These are phyloP conservation scores for Arabidopsis hybrid DNA, from an alignment of 441 rosid genomes.

Conservation along the genomic window DNA sequence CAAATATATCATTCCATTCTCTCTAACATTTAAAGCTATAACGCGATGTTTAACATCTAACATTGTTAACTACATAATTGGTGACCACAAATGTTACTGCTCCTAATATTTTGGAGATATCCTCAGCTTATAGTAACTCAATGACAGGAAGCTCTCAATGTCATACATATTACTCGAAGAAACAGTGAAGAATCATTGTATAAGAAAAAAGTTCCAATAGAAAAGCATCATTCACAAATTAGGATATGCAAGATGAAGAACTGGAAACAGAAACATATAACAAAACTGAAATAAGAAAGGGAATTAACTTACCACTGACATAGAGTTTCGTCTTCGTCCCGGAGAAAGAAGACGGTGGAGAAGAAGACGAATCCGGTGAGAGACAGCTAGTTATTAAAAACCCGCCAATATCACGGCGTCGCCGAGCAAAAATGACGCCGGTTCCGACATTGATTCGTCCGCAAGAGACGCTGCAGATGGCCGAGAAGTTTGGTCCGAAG, in stretches of 20 bases:
- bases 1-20: neutral
- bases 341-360: constrained; percentile 37
- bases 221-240: neutral
- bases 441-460: constrained; percentile 11
- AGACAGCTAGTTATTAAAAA: constrained; percentile 21
- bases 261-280: neutral
- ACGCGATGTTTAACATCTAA: neutral
- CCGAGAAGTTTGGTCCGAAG: neutral
- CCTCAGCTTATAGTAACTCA: neutral
- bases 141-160: neutral
- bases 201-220: neutral
- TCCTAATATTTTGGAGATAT: neutral
- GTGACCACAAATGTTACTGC: neutral
- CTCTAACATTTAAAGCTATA: neutral
- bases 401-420: constrained; percentile 10
- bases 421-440: constrained; percentile 1
- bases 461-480: constrained; percentile 15
- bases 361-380: constrained; percentile 38
- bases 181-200: neutral
- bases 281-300: neutral
- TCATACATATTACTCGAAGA: neutral
- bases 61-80: neutral
- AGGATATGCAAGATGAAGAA: neutral
- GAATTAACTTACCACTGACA: constrained; percentile 47
- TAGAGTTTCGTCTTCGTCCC: constrained; percentile 49